Evolutionary conservation across 2,329 filamentous ascomycete genomes (phyloP).

Genomic region (Colletotrichum endophyticum): DNA sequence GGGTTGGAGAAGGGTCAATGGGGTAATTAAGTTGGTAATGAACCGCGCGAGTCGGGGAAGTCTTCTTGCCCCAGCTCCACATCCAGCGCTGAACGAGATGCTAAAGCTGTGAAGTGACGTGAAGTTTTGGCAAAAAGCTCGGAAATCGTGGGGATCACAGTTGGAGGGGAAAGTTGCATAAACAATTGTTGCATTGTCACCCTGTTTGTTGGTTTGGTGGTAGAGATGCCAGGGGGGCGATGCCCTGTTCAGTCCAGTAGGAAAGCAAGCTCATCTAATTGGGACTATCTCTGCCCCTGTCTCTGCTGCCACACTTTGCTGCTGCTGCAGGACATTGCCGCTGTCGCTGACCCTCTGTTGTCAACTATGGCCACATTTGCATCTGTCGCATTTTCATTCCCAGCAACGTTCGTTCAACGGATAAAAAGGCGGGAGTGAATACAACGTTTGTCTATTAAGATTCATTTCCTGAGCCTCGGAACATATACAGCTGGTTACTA

Average conservation of each 20-base stretch:
- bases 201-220: background rate
- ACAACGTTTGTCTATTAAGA: background rate
- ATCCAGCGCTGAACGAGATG: background rate
- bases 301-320: background rate
- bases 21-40: background rate
- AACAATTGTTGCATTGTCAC: background rate
- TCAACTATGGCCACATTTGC: background rate
- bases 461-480: background rate
- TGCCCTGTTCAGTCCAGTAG: background rate
- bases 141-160: background rate
- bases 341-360: background rate
- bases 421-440: background rate
- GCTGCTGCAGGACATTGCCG: background rate
- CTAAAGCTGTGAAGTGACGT: background rate
- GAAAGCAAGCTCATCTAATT: background rate
- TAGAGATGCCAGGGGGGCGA: background rate
- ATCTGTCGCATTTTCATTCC: background rate
- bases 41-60: background rate
- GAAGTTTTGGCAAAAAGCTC: background rate
- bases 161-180: background rate
- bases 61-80: background rate
- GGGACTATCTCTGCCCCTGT: background rate
- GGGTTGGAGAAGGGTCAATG: background rate
- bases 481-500: rapidly evolving
- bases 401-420: background rate